phyloP scores from a whole-genome alignment of 192 early-diverging fungal species.

The Martensiomyces pterosporus region DNA sequence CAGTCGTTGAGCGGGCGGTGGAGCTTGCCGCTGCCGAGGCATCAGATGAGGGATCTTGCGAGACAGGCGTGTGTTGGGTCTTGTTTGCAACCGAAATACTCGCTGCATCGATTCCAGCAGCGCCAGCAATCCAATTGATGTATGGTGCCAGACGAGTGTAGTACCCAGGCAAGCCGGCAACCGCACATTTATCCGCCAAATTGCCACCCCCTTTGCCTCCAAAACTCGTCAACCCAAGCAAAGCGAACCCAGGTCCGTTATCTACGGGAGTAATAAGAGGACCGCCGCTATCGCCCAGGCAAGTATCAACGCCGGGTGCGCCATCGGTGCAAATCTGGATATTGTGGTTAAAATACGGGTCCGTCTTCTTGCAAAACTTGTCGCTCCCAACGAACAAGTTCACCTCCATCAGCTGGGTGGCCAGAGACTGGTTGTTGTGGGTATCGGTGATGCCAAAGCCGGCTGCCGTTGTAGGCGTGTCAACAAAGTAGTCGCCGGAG shows the following conservation, averaged over 20 bases:
- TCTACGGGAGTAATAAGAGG: conserved; percentile 20
- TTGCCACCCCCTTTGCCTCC: conserved; percentile 15
- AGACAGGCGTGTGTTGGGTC: too few relatives aligned
- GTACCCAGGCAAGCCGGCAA: conserved; percentile 22
- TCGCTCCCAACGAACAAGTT: conserved; percentile 13
- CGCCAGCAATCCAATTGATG: conserved; percentile 30
- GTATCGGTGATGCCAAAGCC: conserved; percentile 31
- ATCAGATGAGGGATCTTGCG: too few relatives aligned
- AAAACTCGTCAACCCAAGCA: conserved; percentile 39
- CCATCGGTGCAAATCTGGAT: conserved; percentile 39
- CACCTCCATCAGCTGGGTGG: conserved; percentile 21
- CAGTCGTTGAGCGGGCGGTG: too few relatives aligned
- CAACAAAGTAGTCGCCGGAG: background rate
- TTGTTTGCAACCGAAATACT: conserved; percentile 16
- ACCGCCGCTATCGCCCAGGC: conserved; percentile 45
- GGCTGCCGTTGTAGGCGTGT: conserved; percentile 15
- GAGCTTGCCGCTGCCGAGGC: too few relatives aligned
- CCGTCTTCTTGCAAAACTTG: conserved; percentile 11
- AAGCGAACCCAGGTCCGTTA: too few relatives aligned
- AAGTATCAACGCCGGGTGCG: conserved; percentile 37
- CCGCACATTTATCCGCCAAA: conserved; percentile 25
- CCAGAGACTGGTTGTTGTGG: background rate
- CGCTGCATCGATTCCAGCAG: conserved; percentile 9
- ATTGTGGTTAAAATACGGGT: conserved; percentile 5
- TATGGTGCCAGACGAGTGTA: conserved; percentile 41